Evolutionary conservation across 768 basidiomycete species (phyloP).

Genomic region (Hypsizygus marmoreus): DNA sequence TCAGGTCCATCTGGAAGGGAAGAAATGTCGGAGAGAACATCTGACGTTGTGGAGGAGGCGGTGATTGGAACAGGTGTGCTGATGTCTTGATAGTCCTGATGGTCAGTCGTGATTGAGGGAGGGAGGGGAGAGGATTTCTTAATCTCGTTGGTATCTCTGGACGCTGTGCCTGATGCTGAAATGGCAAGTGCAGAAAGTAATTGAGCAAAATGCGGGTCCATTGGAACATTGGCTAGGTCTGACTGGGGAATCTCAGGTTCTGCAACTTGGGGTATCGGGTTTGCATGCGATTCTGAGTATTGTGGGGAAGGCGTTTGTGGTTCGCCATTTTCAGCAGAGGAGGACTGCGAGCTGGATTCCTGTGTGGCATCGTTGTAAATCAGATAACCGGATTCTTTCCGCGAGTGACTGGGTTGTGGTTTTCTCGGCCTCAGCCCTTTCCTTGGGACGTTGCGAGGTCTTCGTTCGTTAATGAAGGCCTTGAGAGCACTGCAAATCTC

Average conservation of each 20-base stretch:
- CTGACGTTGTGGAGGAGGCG: constrained; percentile 16
- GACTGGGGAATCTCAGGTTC: constrained; percentile 29
- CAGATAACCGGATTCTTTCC: background rate
- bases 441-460: constrained; percentile 49
- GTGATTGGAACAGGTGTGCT: constrained; percentile 24
- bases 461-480: constrained; percentile 65
- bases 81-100: constrained; percentile 12
- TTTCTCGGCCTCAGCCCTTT: constrained; percentile 34
- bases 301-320: constrained; percentile 68
- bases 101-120: constrained; percentile 13
- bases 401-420: constrained; percentile 7
- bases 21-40: background rate
- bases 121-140: constrained; percentile 10
- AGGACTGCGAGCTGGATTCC: constrained; percentile 70
- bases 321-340: constrained; percentile 60
- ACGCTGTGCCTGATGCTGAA: constrained; percentile 42
- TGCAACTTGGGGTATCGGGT: constrained; percentile 32
- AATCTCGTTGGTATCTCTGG: constrained; percentile 2
- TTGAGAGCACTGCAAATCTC: constrained; percentile 54
- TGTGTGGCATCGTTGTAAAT: constrained; percentile 39
- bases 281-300: constrained; percentile 43
- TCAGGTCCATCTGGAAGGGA: constrained; percentile 12
- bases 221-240: constrained; percentile 31
- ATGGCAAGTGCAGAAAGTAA: constrained; percentile 63
- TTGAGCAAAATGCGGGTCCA: constrained; percentile 74